Percentiles rank a stretch among this genome's conserved stretches.
phyloP scores from a whole-genome alignment of 176 grass and related monocot species.

The Hyparrhenia diplandra region DNA sequence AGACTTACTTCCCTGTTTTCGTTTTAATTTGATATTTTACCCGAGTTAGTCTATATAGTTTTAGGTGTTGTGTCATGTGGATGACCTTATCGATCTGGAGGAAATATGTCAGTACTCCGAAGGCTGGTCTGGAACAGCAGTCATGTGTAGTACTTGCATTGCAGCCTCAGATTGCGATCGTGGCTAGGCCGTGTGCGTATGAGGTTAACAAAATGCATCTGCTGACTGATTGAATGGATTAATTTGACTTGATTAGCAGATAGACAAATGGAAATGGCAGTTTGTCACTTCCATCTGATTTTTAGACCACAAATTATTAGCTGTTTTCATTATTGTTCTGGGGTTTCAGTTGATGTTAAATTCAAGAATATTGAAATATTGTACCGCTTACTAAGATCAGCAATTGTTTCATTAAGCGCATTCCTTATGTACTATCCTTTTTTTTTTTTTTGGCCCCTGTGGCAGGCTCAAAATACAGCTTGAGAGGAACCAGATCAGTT shows the following conservation, averaged over 20 bases:
- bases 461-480: neutral
- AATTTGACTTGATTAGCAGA: neutral
- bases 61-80: neutral
- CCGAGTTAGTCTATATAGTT: neutral
- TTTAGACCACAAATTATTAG: neutral
- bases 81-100: neutral
- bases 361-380: too few relatives aligned
- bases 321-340: neutral
- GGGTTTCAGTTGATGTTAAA: neutral
- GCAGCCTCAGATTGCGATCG: neutral
- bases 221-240: neutral
- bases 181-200: neutral
- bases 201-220: neutral
- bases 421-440: neutral
- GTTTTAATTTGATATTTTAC: neutral
- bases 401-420: neutral
- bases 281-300: neutral
- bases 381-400: neutral
- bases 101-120: neutral
- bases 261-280: neutral
- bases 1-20: neutral
- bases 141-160: neutral
- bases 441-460: neutral
- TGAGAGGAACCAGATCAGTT: neutral
- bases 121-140: neutral